Percentiles rank a stretch among this genome's conserved stretches.
phyloP scores from a whole-genome alignment of 2,329 filamentous ascomycete genomes.

The Aspergillus floridensis region DNA sequence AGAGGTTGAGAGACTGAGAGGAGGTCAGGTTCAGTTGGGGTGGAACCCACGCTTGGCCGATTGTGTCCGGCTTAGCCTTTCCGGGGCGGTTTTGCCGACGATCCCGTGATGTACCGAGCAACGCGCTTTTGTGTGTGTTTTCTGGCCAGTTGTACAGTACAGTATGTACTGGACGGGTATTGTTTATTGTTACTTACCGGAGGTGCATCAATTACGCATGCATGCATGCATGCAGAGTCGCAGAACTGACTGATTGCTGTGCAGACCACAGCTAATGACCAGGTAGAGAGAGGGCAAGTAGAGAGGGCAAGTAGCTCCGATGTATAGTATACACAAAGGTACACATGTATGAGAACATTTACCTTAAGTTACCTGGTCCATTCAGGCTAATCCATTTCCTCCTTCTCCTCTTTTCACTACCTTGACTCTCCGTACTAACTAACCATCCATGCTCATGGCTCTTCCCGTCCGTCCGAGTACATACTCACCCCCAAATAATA shows the following conservation, averaged over 20 bases:
- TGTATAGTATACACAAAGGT: neutral
- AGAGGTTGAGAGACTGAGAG: conserved; percentile 21
- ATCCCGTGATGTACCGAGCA: conserved; percentile 43
- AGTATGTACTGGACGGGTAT: no score
- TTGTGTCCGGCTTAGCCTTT: conserved; percentile 37
- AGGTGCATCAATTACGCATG: no score
- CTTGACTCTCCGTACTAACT: no score
- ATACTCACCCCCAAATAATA: neutral
- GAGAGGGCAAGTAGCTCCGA: neutral
- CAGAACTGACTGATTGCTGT: no score
- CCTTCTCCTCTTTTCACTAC: neutral
- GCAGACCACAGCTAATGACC: no score
- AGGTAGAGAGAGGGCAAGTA: neutral
- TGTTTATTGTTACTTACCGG: no score
- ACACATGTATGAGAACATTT: neutral
- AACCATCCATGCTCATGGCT: no score
- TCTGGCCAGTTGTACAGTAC: neutral
- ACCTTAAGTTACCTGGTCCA: neutral
- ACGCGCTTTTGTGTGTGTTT: conserved; percentile 4
- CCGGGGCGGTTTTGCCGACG: conserved; percentile 45
- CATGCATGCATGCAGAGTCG: no score
- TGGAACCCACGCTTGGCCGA: conserved; percentile 27
- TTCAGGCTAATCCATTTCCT: neutral
- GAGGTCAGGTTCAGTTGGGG: conserved; percentile 15
- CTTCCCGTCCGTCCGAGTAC: neutral